Percentiles rank a stretch among this genome's conserved stretches.
phyloP scores from a whole-genome alignment of 192 early-diverging fungal genomes.

The Coemansia sp. region DNA sequence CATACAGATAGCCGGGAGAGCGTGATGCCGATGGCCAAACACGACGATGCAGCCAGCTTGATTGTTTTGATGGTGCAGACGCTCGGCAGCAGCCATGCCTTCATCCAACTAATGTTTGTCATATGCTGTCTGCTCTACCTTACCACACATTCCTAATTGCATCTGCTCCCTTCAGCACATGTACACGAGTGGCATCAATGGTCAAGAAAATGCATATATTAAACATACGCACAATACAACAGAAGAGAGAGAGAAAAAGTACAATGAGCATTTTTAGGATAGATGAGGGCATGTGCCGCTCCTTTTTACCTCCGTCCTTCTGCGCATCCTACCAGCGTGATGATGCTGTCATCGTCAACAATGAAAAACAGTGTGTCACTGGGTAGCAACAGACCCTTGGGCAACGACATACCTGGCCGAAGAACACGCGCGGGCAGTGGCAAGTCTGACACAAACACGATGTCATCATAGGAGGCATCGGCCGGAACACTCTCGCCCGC shows the following conservation, averaged over 20 bases:
- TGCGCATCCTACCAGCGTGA: slow-evolving; percentile 31
- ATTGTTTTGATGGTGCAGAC: not conserved
- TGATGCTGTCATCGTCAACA: slow-evolving; percentile 30
- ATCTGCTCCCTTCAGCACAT: not conserved
- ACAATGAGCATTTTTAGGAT: not conserved
- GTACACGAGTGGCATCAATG: not conserved
- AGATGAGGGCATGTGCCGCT: slow-evolving; percentile 6
- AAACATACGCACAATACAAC: not conserved
- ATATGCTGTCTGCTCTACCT: not conserved
- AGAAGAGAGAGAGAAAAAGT: not conserved
- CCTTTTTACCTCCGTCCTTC: slow-evolving; percentile 13
- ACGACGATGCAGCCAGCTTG: not conserved
- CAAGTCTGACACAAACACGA: slow-evolving; percentile 39
- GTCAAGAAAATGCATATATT: slow-evolving; percentile 2
- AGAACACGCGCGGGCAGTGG: slow-evolving; percentile 33
- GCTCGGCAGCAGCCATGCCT: not conserved
- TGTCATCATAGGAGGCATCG: not conserved
- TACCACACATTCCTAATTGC: not conserved
- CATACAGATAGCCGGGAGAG: not conserved
- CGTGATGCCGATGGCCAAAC: not conserved
- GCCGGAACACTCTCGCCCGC: slow-evolving; percentile 35
- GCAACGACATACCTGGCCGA: slow-evolving; percentile 47
- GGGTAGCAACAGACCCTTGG: slow-evolving; percentile 29
- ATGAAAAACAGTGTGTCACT: slow-evolving; percentile 37
- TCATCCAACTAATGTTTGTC: not conserved